Percentiles rank a stretch among this genome's conserved stretches.
Evolutionary conservation across 352 stramenopile genomes (phyloP).

Genomic region (Phytophthora sp.): DNA sequence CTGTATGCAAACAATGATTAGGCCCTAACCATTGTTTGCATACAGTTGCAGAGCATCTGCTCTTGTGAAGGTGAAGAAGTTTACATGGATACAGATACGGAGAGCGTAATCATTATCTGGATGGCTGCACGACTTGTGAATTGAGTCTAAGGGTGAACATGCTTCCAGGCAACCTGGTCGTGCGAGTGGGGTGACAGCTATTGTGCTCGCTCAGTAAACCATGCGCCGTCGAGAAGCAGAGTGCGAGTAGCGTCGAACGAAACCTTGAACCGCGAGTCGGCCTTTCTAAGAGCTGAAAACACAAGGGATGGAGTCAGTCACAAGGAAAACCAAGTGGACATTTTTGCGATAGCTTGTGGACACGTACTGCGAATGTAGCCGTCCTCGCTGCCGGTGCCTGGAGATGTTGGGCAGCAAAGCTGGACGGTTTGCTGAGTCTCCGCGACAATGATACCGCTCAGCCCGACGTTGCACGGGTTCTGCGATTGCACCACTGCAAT

Average conservation of each 20-base stretch:
- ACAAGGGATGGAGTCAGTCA: not conserved
- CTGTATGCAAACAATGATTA: too few species aligned
- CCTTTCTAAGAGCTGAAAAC: slow-evolving; percentile 55
- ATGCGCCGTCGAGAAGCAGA: slow-evolving; percentile 57
- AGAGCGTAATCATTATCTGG: not conserved
- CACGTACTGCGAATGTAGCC: slow-evolving; percentile 64
- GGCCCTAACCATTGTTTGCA: too few species aligned
- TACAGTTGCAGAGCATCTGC: too few species aligned
- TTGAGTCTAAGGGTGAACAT: too few species aligned
- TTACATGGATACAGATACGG: slow-evolving; percentile 1
- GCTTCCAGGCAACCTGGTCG: too few species aligned
- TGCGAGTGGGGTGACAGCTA: too few species aligned
- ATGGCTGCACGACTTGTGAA: too few species aligned
- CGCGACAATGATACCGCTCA: slow-evolving; percentile 62
- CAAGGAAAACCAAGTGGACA: not conserved
- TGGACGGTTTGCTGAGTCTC: slow-evolving; percentile 70
- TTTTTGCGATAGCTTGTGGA: not conserved
- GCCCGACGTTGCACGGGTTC: slow-evolving; percentile 64
- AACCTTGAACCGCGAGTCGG: slow-evolving; percentile 46
- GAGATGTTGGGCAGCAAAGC: slow-evolving; percentile 46
- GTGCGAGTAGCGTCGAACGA: slow-evolving; percentile 32
- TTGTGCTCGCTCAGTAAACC: slow-evolving; percentile 43
- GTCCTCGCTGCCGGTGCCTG: not conserved
- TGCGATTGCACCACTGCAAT: slow-evolving; percentile 56
- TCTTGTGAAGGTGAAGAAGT: not conserved